Base-by-base conservation (phyloP, 306 rosid species). In the apple (Malus domestica) region DNA sequence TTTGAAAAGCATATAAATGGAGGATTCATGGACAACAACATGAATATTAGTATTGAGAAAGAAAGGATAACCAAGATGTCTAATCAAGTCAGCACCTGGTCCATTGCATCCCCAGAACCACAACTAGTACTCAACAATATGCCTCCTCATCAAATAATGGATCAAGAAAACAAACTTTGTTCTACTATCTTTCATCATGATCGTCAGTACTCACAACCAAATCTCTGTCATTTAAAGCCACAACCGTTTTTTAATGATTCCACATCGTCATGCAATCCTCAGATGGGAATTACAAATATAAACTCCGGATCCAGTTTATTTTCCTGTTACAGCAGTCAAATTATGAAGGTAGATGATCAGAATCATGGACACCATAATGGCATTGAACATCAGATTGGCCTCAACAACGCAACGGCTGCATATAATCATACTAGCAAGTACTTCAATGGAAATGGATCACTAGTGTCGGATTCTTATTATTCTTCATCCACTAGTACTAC, bases 41-140 rank as follows among this genome's bases (percentile, higher is more conserved):
- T 82, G 69, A 67, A 61, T 61, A 61, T 25, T 62, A 62, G 8
- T 62, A 62, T 80, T 25, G 91, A 89, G 57, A 86, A 81, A 72
- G 91, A 90, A 61, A 86, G 96, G 77, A 74, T 87, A 54, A 81
- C 84, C 67, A 93, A 88, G 82, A 66, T 91, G 76, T 91, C 96
- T 2, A 87, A 87, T 82, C 89, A 89, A 40, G 92, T 93, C 0
- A 86, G 87, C 90, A 91, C 88, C 40, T 93, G 97, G 97, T 91
- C 97, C 35, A 91, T 93, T 78, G 96, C 98, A 30, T 89, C 96
- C 8, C 98, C 98, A 4, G 83, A 85, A 68, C 91, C 88, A 2
- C 77, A 73, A 3, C 83, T 90, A 55, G 80, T 51, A 51, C 55
- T 51, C 8, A 51, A 51, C 55, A 51, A 51, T 51, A 4, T 15